phyloP scores from a whole-genome alignment of 768 basidiomycete species.

The Auriscalpium vulgare region DNA sequence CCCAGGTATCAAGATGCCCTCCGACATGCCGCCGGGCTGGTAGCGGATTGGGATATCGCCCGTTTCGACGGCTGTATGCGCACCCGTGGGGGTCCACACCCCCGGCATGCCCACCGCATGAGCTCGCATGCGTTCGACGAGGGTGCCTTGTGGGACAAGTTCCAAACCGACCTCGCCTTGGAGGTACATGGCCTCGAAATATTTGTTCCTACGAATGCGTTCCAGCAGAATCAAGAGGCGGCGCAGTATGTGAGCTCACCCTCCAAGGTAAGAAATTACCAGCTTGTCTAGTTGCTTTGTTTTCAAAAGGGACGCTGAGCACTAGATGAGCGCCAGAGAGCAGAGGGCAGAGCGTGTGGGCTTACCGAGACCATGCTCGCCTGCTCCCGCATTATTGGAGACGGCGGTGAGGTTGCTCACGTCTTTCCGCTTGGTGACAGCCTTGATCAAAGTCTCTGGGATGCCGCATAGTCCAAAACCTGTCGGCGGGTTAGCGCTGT shows the following conservation, averaged over 20 bases:
- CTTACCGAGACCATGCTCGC: slow-evolving; percentile 61
- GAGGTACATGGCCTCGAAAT: slow-evolving; percentile 72
- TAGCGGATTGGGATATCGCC: slow-evolving; percentile 73
- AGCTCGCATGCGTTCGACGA: slow-evolving; percentile 79
- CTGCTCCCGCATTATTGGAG: slow-evolving; percentile 77
- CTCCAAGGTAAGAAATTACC: slow-evolving; percentile 83
- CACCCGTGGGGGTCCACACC: slow-evolving; percentile 88
- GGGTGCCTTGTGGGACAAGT: slow-evolving; percentile 86
- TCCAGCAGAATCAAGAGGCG: background rate
- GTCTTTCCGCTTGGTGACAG: slow-evolving; percentile 63
- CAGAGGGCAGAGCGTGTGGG: background rate
- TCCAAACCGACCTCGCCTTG: slow-evolving; percentile 74
- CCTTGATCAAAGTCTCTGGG: slow-evolving; percentile 82
- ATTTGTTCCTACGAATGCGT: slow-evolving; percentile 54
- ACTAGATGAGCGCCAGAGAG: background rate
- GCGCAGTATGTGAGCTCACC: slow-evolving; percentile 32
- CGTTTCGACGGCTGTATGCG: slow-evolving; percentile 72
- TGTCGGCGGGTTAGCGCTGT: slow-evolving; percentile 19
- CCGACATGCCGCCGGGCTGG: slow-evolving; percentile 59
- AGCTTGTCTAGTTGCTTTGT: slow-evolving; percentile 70
- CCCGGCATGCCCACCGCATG: slow-evolving; percentile 89
- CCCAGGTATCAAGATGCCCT: slow-evolving; percentile 62
- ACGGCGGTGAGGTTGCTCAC: slow-evolving; percentile 68
- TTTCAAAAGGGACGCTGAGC: slow-evolving; percentile 61
- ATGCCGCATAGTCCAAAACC: slow-evolving; percentile 86